Base-by-base conservation (phyloP, 768 basidiomycete genomes). In the Gautieria morchelliformis region DNA sequence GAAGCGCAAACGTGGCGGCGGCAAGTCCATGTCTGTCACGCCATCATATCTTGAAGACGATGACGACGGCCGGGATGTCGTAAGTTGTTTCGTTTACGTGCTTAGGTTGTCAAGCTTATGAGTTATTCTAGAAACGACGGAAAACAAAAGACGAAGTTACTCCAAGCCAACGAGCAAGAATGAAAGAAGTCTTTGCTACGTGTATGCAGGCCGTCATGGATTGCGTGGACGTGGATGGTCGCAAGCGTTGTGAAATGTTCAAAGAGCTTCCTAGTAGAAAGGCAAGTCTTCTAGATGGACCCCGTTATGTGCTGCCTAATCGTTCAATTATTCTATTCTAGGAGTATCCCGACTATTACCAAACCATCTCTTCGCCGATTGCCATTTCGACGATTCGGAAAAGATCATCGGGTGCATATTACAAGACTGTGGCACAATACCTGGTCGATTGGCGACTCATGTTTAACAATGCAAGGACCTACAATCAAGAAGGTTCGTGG, bases 401-500 rank as follows among this genome's bases (percentile, higher is more conserved):
- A 66, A 85, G 87, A 10, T 75, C 79, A 50, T 81, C 74, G 52
- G 74, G 77, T 56, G 75, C 77, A 46, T 75, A 79, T 56, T 92
- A 93, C 75, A 91, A 90, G 75, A 81, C 71, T 40, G 81, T 93
- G 37, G 72, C 78, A 35, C 74, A 79, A 57, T 93, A 84, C 72
- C 75, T 80, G 58, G 80, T 82, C 47, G 92, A 95, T 69, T 92
- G 87, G 83, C 79, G 79, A 62, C 78, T 93, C 56, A 93, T 99
- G 87, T 97, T 94, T 70, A 79, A 82, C 69, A 98, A 98, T 65
- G 94, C 95, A 5, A 80, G 89, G 64, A 88, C 83, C 45, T 98
- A 92, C 76, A 97, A 97, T 68, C 85, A 88, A 69, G 92, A 95
- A 70, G 92, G 88, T 1, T 94, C 92, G 0, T 92, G 90, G 88